Conservation (phyloP, 371 early-diverging fungal genomes). For the Sporodiniella umbellata region DNA sequence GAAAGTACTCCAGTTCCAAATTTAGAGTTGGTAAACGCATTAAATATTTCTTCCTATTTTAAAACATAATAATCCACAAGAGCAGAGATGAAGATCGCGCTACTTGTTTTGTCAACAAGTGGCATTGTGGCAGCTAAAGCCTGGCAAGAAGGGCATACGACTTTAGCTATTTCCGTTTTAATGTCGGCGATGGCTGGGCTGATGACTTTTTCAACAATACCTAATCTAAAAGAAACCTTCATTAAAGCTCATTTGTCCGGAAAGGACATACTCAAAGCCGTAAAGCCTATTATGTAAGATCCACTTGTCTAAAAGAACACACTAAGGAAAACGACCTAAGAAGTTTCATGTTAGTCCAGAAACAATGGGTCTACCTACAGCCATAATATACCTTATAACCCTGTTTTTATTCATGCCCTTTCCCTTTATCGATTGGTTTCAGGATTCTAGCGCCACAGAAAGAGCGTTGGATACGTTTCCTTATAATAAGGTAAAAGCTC, state of each 20-base stretch:
- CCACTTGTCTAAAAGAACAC: no score
- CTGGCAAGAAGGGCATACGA: conserved; percentile 44
- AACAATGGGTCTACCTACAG: conserved; percentile 44
- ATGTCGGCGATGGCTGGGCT: conserved; percentile 68
- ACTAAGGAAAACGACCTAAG: not conserved
- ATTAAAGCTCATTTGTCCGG: conserved; percentile 75
- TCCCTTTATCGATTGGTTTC: conserved; percentile 83
- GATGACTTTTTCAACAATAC: conserved; percentile 56
- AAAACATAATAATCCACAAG: not conserved
- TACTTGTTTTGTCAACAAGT: not conserved
- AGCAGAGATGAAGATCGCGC: not conserved
- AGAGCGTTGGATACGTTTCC: conserved; percentile 63
- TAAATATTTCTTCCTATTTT: not conserved
- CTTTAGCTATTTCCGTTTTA: conserved; percentile 63
- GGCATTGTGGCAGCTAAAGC: not conserved
- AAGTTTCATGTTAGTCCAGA: conserved; percentile 25
- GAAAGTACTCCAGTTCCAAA: no score
- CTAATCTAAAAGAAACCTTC: conserved; percentile 57
- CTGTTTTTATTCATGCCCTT: conserved; percentile 91
- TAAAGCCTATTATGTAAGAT: conserved; percentile 67
- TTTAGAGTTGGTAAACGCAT: not conserved
- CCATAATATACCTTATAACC: conserved; percentile 75
- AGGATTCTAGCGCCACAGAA: conserved; percentile 34
- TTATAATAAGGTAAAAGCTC: conserved; percentile 54
- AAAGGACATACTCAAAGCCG: conserved; percentile 75